phyloP scores from a whole-genome alignment of 495 filamentous ascomycete genomes.

The Trichoderma parareesei region DNA sequence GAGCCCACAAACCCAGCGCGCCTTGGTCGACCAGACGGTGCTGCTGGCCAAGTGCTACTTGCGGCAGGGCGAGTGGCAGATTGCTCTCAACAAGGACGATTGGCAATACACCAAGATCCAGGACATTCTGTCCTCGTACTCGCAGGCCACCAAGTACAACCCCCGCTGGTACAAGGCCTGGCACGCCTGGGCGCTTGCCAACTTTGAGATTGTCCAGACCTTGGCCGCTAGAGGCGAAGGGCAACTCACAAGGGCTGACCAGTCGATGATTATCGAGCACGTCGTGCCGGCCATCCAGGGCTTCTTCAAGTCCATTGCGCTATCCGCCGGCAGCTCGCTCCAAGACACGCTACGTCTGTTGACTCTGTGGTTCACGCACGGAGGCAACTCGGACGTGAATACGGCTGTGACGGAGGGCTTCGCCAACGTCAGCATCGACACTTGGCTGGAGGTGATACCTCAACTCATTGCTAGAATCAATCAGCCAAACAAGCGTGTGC shows the following conservation, averaged over 20 bases:
- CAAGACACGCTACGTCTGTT: constrained; percentile 91
- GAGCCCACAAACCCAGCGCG: constrained; percentile 34
- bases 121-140: constrained; percentile 77
- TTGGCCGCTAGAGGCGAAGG: constrained; percentile 54
- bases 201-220: constrained; percentile 92
- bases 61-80: constrained; percentile 93
- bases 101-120: constrained; percentile 71
- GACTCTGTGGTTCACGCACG: constrained; percentile 93
- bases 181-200: constrained; percentile 98
- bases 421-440: constrained; percentile 84
- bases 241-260: constrained; percentile 47
- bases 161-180: constrained; percentile 96
- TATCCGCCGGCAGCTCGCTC: constrained; percentile 84
- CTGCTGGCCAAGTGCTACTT: constrained; percentile 92
- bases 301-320: constrained; percentile 90
- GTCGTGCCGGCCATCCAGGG: constrained; percentile 90
- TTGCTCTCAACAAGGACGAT: constrained; percentile 69
- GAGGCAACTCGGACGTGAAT: constrained; percentile 81
- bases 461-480: constrained; percentile 97
- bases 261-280: constrained; percentile 65
- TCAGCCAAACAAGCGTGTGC: constrained; percentile 77
- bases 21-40: constrained; percentile 53
- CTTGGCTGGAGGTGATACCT: constrained; percentile 96
- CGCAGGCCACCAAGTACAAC: constrained; percentile 84
- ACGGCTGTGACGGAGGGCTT: constrained; percentile 82